Conservation (phyloP, 2,329 filamentous ascomycete species). For the Salinomyces thailandicus region DNA sequence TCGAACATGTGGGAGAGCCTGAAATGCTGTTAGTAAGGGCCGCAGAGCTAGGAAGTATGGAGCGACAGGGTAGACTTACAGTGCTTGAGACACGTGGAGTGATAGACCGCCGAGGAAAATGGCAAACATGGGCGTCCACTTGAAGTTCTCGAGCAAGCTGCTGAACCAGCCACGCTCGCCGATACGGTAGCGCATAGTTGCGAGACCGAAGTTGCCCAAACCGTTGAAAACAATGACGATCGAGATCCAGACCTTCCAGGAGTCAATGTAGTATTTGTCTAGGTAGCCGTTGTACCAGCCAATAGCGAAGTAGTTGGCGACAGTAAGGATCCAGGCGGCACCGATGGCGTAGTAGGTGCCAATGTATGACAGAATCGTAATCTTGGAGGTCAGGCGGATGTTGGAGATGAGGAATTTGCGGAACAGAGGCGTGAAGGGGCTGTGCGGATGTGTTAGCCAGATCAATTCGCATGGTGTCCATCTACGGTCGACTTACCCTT, state of each 20-base stretch:
- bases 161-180: conserved; percentile 43
- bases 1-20: conserved; percentile 67
- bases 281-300: conserved; percentile 60
- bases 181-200: conserved; percentile 52
- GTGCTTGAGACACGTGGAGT: conserved; percentile 68
- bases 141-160: conserved; percentile 47
- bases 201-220: conserved; percentile 51
- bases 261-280: conserved; percentile 58
- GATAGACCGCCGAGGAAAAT: conserved; percentile 76
- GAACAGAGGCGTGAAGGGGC: conserved; percentile 58
- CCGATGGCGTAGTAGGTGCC: conserved; percentile 64
- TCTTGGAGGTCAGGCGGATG: conserved; percentile 55
- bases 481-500: conserved; percentile 6
- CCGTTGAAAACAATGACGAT: conserved; percentile 56
- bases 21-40: background rate
- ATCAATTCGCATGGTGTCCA: background rate
- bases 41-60: background rate
- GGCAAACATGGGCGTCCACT: conserved; percentile 56
- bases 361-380: conserved; percentile 62
- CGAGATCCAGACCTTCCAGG: conserved; percentile 53
- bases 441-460: conserved; percentile 18
- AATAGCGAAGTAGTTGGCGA: conserved; percentile 60
- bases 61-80: conserved; percentile 34
- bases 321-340: conserved; percentile 54
- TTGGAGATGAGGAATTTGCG: conserved; percentile 48